Conservation (phyloP, 1,284 basidiomycete species). For the Dichomitus squalens region DNA sequence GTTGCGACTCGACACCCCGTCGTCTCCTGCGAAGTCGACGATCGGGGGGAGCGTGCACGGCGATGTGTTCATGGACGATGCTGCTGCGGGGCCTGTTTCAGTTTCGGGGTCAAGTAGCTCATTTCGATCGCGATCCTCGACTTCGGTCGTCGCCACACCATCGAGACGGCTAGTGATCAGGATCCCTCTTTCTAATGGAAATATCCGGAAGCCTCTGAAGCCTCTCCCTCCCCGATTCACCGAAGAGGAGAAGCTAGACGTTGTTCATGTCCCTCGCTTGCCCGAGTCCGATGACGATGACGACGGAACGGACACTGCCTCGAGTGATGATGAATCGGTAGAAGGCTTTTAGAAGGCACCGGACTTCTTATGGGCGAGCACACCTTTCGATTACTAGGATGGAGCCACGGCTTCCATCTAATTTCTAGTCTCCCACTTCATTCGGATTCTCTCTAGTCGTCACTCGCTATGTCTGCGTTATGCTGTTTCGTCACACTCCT, state of each 20-base stretch:
- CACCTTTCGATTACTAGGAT: too few species aligned
- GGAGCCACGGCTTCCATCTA: too few species aligned
- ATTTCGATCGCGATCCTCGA: neutral
- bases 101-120: neutral
- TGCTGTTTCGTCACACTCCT: too few species aligned
- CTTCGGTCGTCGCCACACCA: neutral
- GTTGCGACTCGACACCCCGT: neutral
- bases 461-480: too few species aligned
- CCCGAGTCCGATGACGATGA: neutral
- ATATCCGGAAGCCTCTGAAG: conserved; percentile 1
- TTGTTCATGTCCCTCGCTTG: conserved; percentile 5
- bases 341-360: neutral
- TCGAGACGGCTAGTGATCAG: conserved; percentile 7
- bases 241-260: conserved; percentile 2
- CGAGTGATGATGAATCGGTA: too few species aligned
- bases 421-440: too few species aligned
- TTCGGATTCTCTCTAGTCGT: too few species aligned
- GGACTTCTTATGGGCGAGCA: too few species aligned
- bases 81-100: neutral
- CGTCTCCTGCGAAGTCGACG: neutral
- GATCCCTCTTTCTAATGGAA: conserved; percentile 5
- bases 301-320: neutral
- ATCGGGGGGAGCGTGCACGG: too few species aligned
- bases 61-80: neutral
- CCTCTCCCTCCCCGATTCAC: conserved; percentile 1